phyloP scores from a whole-genome alignment of 176 grass and related monocot species.

The Dactylis glomerata region DNA sequence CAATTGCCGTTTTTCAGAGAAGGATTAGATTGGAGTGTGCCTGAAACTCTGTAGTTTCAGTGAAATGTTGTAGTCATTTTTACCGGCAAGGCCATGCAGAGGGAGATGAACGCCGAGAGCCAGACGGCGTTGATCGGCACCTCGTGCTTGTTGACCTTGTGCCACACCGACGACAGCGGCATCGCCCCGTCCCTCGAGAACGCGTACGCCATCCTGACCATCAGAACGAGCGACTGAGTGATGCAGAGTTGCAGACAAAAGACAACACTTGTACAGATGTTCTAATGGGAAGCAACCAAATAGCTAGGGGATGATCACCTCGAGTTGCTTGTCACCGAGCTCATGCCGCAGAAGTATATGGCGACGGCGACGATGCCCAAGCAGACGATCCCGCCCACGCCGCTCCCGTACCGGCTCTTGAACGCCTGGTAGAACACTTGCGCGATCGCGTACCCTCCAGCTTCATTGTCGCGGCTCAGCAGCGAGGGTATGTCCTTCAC shows the following conservation, averaged over 20 bases:
- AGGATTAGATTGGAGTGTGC: background rate
- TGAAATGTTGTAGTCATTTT: background rate
- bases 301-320: slow-evolving; percentile 33
- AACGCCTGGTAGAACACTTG: slow-evolving; percentile 84
- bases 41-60: background rate
- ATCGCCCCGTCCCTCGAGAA: slow-evolving; percentile 99
- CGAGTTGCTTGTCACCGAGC: slow-evolving; percentile 81
- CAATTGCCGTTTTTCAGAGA: background rate
- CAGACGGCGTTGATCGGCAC: slow-evolving; percentile 93
- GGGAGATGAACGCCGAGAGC: slow-evolving; percentile 62
- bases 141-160: slow-evolving; percentile 81
- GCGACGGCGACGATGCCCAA: slow-evolving; percentile 61
- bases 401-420: slow-evolving; percentile 71
- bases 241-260: background rate
- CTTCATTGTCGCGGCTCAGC: slow-evolving; percentile 68
- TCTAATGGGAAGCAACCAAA: background rate
- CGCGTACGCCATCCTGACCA: slow-evolving; percentile 75
- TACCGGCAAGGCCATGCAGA: slow-evolving; percentile 90
- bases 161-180: slow-evolving; percentile 80
- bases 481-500: slow-evolving; percentile 75
- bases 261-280: background rate
- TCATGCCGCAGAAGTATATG: slow-evolving; percentile 84
- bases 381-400: slow-evolving; percentile 76
- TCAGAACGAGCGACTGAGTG: background rate
- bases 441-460: slow-evolving; percentile 80